Percentiles rank a stretch among this genome's conserved stretches.
phyloP scores from a whole-genome alignment of 208 protist species.

The Acanthamoeba culbertsoni region DNA sequence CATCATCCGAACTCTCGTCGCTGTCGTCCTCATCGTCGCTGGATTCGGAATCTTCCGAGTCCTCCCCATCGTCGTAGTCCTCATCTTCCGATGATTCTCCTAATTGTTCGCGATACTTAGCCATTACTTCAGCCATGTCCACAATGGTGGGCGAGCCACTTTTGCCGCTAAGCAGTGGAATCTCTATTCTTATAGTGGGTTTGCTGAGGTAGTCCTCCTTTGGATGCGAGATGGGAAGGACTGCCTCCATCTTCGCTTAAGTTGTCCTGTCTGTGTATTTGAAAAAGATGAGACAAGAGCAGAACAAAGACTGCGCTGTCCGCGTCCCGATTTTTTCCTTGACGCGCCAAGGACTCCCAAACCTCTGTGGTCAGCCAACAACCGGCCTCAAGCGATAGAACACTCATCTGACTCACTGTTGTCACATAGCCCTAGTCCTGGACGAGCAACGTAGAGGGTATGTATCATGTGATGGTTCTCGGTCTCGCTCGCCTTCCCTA shows the following conservation, averaged over 20 bases:
- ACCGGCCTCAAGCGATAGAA: no score
- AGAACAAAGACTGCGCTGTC: no score
- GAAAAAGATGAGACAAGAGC: neutral
- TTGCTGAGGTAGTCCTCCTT: neutral
- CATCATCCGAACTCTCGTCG: neutral
- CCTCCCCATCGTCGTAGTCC: neutral
- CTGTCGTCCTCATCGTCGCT: neutral
- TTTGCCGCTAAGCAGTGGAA: neutral
- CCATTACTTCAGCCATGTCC: conserved; percentile 16
- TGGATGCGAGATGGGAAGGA: neutral
- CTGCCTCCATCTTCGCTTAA: neutral
- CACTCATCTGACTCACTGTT: no score
- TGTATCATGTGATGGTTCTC: no score
- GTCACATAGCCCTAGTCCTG: no score
- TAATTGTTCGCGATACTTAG: conserved; percentile 18
- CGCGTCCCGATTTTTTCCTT: no score
- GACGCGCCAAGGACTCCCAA: no score
- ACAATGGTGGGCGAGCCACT: neutral
- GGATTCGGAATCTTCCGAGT: neutral
- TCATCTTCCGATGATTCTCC: conserved; percentile 28
- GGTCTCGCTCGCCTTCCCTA: no score
- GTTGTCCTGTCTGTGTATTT: neutral
- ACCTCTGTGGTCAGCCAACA: no score
- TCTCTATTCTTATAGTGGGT: neutral
- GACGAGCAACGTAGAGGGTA: no score